Percentiles rank a stretch among this genome's conserved stretches.
Conservation (phyloP, 2,329 filamentous ascomycete species). For the Pseudovirgaria hyperparasitica region DNA sequence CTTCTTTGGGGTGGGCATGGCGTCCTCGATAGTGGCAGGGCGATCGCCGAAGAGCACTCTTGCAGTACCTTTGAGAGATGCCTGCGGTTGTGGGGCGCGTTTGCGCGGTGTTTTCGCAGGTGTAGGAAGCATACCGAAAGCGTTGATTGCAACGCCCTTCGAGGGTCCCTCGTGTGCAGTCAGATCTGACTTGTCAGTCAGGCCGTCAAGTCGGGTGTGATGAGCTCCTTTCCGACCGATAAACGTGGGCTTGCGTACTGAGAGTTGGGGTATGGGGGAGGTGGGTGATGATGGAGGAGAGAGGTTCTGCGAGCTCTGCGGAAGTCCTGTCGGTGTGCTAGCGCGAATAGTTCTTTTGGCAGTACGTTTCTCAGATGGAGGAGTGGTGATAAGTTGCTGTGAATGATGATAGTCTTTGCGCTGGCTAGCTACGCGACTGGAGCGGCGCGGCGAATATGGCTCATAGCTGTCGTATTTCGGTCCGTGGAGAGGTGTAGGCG, state of each 20-base stretch:
- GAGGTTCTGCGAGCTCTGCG: conserved; percentile 30
- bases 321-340: conserved; percentile 17
- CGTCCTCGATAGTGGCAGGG: conserved; percentile 47
- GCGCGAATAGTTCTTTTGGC: conserved; percentile 11
- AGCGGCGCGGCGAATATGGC: conserved; percentile 60
- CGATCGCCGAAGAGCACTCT: conserved; percentile 47
- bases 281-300: conserved; percentile 30
- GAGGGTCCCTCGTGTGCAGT: no score
- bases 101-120: conserved; percentile 67
- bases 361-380: conserved; percentile 10
- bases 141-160: conserved; percentile 15
- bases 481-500: conserved; percentile 56
- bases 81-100: conserved; percentile 28
- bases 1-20: conserved; percentile 47
- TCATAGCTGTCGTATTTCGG: conserved; percentile 53
- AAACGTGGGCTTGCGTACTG: neutral
- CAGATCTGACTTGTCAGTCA: no score
- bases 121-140: conserved; percentile 55
- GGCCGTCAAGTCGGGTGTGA: no score
- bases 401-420: conserved; percentile 14
- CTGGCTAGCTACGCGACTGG: conserved; percentile 49
- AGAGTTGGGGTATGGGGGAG: conserved; percentile 14
- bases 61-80: conserved; percentile 34
- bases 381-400: conserved; percentile 4
- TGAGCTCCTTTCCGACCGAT: no score